Evolutionary conservation across 139 green algal species (phyloP).

Genomic region (Astrephomene gubernaculifera): DNA sequence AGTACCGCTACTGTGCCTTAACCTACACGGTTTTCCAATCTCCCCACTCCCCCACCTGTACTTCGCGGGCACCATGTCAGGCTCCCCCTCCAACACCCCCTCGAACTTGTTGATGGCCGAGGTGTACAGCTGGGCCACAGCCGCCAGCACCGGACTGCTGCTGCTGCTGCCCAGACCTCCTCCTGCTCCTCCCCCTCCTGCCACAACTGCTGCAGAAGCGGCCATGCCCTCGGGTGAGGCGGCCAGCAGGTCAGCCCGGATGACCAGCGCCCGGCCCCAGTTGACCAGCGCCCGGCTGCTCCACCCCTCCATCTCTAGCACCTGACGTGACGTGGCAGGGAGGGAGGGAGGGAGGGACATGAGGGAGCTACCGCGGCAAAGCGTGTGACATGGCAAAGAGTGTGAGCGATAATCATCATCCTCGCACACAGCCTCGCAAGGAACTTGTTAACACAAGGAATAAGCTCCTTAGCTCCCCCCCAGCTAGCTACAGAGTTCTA

Average conservation of each 20-base stretch:
- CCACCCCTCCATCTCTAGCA: constrained; percentile 66
- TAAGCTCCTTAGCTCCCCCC: too few species aligned
- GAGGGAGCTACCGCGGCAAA: too few species aligned
- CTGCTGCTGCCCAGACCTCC: too few species aligned
- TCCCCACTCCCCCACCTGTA: constrained; percentile 34
- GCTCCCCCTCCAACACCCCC: constrained; percentile 59
- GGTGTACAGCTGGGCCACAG: constrained; percentile 42
- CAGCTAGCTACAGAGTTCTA: too few species aligned
- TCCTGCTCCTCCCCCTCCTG: too few species aligned
- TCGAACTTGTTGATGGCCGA: constrained; percentile 60
- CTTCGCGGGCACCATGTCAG: constrained; percentile 54
- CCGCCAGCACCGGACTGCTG: neutral
- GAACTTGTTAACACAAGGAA: too few species aligned
- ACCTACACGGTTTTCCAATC: too few species aligned
- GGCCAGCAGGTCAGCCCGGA: constrained; percentile 50
- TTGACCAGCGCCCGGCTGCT: constrained; percentile 58
- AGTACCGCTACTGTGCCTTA: too few species aligned
- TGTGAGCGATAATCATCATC: too few species aligned
- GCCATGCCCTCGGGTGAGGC: neutral
- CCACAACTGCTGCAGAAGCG: too few species aligned
- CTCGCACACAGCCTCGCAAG: too few species aligned
- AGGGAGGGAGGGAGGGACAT: neutral
- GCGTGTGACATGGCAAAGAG: neutral
- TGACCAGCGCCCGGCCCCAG: constrained; percentile 56
- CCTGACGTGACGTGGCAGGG: neutral